Conservation (phyloP, 2,329 filamentous ascomycete species). For the Fusarium napiforme region DNA sequence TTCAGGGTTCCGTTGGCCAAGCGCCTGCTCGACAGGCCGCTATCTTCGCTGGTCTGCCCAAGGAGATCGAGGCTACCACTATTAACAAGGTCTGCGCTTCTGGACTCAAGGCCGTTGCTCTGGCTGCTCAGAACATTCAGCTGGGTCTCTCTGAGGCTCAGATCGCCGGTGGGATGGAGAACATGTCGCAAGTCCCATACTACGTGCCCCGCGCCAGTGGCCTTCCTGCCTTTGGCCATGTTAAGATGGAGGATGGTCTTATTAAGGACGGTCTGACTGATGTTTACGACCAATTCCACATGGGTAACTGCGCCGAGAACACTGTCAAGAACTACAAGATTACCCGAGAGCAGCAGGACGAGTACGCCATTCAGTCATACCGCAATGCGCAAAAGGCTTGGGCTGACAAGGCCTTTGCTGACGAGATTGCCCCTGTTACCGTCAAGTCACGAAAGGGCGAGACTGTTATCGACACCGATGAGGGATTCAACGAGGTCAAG, state of each 20-base stretch:
- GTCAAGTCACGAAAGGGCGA: conserved; percentile 88
- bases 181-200: conserved; percentile 94
- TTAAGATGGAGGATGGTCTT: conserved; percentile 89
- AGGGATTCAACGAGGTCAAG: conserved; percentile 89
- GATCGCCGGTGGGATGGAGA: conserved; percentile 97
- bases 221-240: conserved; percentile 85
- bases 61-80: conserved; percentile 86
- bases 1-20: conserved; percentile 86
- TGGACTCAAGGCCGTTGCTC: conserved; percentile 88
- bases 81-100: conserved; percentile 99
- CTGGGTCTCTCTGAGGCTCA: conserved; percentile 89
- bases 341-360: conserved; percentile 86
- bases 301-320: conserved; percentile 96
- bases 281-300: conserved; percentile 96
- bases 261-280: conserved; percentile 96
- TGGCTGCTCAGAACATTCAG: conserved; percentile 95
- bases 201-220: conserved; percentile 86
- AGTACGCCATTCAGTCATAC: conserved; percentile 90
- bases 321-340: conserved; percentile 89
- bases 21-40: conserved; percentile 90
- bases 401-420: conserved; percentile 82
- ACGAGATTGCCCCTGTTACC: conserved; percentile 90
- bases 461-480: conserved; percentile 81
- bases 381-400: conserved; percentile 90
- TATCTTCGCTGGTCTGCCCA: conserved; percentile 86